Conservation (phyloP, 192 early-diverging fungal species). For the Helicostylum pulchrum region DNA sequence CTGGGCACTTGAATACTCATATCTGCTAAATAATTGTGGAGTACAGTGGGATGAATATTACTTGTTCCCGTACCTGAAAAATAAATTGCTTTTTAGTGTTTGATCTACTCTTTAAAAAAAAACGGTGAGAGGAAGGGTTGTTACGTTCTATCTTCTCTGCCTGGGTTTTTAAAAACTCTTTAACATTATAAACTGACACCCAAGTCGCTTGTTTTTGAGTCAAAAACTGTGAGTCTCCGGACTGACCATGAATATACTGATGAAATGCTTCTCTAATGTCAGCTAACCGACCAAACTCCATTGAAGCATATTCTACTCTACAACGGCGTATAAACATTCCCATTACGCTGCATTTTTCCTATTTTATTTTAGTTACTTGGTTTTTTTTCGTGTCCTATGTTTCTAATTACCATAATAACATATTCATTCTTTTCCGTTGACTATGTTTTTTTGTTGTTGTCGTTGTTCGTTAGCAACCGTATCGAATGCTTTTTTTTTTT, state of each 20-base stretch:
- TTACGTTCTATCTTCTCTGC: constrained; percentile 3
- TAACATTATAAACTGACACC: constrained; percentile 1
- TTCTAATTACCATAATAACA: background rate
- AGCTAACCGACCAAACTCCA: background rate
- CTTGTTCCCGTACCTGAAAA: background rate
- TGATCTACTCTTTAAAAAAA: background rate
- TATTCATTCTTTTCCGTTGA: background rate
- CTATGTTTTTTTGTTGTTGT: background rate
- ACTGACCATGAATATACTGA: background rate
- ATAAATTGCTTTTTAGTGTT: background rate
- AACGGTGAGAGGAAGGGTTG: too few species aligned
- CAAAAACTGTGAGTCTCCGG: background rate
- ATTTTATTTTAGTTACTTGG: background rate
- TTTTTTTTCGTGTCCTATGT: too few species aligned
- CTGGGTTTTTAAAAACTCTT: constrained; percentile 1
- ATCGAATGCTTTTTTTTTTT: background rate
- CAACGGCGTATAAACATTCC: constrained; percentile 6
- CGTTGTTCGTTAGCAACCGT: too few species aligned
- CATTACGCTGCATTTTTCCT: constrained; percentile 9
- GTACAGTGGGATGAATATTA: background rate
- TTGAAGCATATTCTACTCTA: background rate
- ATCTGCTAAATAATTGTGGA: background rate
- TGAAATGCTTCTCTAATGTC: constrained; percentile 1
- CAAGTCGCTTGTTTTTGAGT: background rate
- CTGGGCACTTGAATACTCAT: background rate